Conservation (phyloP, 2,329 filamentous ascomycete species). For the Colletotrichum sansevieriae region DNA sequence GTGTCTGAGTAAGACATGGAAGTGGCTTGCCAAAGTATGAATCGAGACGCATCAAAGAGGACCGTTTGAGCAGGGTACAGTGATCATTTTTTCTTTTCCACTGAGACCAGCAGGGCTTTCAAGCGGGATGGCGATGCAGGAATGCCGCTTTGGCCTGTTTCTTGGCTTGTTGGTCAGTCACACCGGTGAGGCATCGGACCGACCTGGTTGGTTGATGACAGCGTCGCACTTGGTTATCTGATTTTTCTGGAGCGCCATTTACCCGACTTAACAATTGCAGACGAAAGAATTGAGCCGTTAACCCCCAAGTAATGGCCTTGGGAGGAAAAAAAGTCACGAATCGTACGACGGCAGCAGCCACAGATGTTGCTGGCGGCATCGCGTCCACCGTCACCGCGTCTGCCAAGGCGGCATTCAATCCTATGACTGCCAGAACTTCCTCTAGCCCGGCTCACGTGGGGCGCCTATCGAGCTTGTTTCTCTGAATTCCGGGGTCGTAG, state of each 20-base stretch:
- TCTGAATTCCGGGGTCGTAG: neutral
- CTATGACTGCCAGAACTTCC: neutral
- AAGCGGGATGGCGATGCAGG: neutral
- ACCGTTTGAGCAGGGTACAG: neutral
- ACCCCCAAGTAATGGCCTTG: neutral
- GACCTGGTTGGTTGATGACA: slow-evolving; percentile 26
- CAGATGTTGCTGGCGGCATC: neutral
- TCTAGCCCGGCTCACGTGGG: neutral
- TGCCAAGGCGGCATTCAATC: neutral
- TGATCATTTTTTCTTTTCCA: slow-evolving; percentile 30
- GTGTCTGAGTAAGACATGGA: slow-evolving; percentile 42
- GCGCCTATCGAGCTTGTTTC: neutral
- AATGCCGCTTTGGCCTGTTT: neutral
- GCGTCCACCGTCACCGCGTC: slow-evolving; percentile 18
- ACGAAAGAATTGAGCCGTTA: neutral
- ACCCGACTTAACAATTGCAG: neutral
- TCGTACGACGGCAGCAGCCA: slow-evolving; percentile 8
- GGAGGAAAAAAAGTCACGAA: neutral
- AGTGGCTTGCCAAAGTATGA: slow-evolving; percentile 42
- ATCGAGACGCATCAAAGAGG: neutral
- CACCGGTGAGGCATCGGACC: slow-evolving; percentile 18
- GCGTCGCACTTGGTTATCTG: slow-evolving; percentile 12
- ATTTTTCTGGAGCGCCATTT: slow-evolving; percentile 16
- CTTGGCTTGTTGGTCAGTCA: slow-evolving; percentile 4
- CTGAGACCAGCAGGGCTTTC: slow-evolving; percentile 7